These are phyloP conservation scores for Panaeolus papilionaceus DNA, from an alignment of 768 basidiomycete genomes.

Conservation along the genomic window DNA sequence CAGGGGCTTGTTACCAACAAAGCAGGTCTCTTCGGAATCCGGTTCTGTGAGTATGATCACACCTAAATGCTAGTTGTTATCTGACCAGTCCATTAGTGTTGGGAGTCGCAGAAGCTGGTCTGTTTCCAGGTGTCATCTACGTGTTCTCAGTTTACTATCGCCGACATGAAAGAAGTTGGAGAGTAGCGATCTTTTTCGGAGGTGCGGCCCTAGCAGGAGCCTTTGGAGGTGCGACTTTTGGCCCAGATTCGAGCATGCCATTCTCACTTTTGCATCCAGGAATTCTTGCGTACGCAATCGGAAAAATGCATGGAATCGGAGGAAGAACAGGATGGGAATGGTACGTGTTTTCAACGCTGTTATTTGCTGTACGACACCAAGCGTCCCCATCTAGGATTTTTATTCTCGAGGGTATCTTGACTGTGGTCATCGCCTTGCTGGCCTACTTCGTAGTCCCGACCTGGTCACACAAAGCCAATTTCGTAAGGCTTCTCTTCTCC, in stretches of 20 bases:
- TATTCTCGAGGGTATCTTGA: conserved; percentile 61
- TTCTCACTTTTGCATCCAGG: conserved; percentile 36
- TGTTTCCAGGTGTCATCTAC: conserved; percentile 64
- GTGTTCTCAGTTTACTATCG: conserved; percentile 66
- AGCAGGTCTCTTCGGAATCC: conserved; percentile 59
- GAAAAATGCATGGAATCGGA: conserved; percentile 66
- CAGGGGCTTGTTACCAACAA: conserved; percentile 63
- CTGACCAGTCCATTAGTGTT: conserved; percentile 45
- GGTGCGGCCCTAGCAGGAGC: conserved; percentile 68
- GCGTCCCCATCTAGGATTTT: conserved; percentile 51
- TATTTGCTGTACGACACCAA: not conserved
- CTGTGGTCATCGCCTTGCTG: conserved; percentile 49
- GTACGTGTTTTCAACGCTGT: conserved; percentile 30
- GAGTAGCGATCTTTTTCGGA: conserved; percentile 68
- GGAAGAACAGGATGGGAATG: conserved; percentile 68
- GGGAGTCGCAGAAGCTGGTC: conserved; percentile 63
- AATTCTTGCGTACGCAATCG: conserved; percentile 63
- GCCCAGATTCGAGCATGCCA: not conserved
- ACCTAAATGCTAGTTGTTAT: not conserved
- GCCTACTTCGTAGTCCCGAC: conserved; percentile 64
- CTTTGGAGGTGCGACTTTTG: conserved; percentile 53
- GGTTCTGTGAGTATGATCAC: conserved; percentile 48
- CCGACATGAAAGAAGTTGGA: conserved; percentile 63
- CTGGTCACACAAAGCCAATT: conserved; percentile 63
- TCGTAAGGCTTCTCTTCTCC: conserved; percentile 43